Evolutionary conservation across 371 early-diverging fungal genomes (phyloP), one percentile per base, ranked within the genome.

Genomic region (Mortierella sp.): DNA sequence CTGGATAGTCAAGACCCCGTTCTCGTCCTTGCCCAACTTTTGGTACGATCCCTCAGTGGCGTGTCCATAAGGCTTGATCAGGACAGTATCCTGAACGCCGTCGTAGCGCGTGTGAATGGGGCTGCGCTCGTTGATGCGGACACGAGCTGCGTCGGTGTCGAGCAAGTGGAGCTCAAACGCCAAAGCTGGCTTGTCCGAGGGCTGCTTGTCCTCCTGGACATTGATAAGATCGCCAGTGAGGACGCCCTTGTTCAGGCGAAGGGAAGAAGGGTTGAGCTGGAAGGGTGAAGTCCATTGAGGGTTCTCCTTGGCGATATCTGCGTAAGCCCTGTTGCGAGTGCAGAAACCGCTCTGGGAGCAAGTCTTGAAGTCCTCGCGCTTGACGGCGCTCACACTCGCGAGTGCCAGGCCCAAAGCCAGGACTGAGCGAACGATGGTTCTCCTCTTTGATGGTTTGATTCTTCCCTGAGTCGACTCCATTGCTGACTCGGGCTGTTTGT

Each of bases 301-400:
- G 70, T 77, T 77, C 38, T 80, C 83, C 24, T 88, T 87, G n/a
- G 88, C 91, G 5, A 89, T 84, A 51, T 96, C 95, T 16, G 97
- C 97, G 87, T 93, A 96, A 14, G 94, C 96, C 16, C 97, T 92
- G 89, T 99, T 97, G 60, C 99, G 95, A 14, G 90, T 88, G 88
- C 98, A 98, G 88, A 99, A 99, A 27, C 94, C 95, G 70, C 94
- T 92, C 80, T 98, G 96, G 29, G 93, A 89, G 87, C 98, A 98
- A 0, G 91, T 94, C 87, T 97, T 98, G 87, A 99, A 99, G 87
- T 99, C 97, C 71, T 96, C 96, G 43, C 85, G 88, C 78, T 95
- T 95, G 38, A 95, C 94, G 8, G 84, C 78, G 27, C 68, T 63
- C 56, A 78, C 79, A 44, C 81, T 78, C 14, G 76, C 74, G 6